Base-by-base conservation (phyloP, 202 grass and related monocot species). In the Zizania palustris region DNA sequence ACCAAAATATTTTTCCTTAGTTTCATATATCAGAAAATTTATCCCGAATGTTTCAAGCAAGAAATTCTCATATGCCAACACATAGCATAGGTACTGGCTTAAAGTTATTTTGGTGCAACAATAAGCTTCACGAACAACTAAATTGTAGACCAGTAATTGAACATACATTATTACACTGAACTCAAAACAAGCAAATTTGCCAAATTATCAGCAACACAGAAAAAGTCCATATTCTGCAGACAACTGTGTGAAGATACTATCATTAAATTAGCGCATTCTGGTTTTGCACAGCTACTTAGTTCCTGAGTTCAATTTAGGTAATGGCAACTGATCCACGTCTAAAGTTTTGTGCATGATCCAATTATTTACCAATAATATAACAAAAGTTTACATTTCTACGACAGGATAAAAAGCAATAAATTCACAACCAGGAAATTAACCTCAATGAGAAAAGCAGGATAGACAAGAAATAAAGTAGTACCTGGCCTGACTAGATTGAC, bases 401-500 rank as follows among this genome's bases (percentile, higher is more conserved):
- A 60, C 28, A 69, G 38, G 11, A 46, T 79, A 79, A 15, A 18
- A 62, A 36, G 65, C 65, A 64, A 7, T 2, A 64, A 35, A 28
- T 28, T 12, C 15, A 18, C 60, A 66, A 74, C 13, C 42, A 87
- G 20, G 70, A 66, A 28, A 38, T 8, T 35, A 38, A 14, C 15
- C 55, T 75, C 33, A 69, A 61, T 45, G 14, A n/a, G 19, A 71
- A 12, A 41, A 60, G 36, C 19, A 46, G 5, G 19, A 56, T 18
- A 45, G 37, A 34, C 56, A 60, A 71, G 10, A 8, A 21, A 48
- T 76, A 73, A 36, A 51, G 43, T 7, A 74, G 34, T 83, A 97
- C 90, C 93, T 91, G 87, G 80, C 80, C 87, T 91, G 9, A 88
- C 85, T 74, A 88, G 72, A 86, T 93, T 97, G 64, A 97, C 72